phyloP scores from a whole-genome alignment of 2,329 filamentous ascomycete species.

The Scopulariopsis brevicaulis region DNA sequence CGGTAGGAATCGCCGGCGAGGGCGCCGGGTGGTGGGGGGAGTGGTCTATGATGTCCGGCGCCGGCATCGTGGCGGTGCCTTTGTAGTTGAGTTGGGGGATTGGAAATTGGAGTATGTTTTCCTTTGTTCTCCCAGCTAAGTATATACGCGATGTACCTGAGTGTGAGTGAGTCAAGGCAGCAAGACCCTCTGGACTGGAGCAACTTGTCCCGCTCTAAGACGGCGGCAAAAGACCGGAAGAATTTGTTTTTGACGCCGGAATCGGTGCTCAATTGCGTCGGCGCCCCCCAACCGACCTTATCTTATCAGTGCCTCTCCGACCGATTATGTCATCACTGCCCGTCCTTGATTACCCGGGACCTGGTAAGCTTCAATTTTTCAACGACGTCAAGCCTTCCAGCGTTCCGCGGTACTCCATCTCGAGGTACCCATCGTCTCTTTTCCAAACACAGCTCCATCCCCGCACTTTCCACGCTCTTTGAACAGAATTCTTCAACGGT shows the following conservation, averaged over 20 bases:
- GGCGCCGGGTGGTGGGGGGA: slow-evolving; percentile 77
- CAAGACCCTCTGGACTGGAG: background rate
- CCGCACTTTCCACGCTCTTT: background rate
- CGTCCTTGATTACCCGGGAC: background rate
- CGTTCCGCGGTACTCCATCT: background rate
- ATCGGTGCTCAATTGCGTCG: background rate
- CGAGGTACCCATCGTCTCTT: background rate
- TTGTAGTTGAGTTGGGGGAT: background rate
- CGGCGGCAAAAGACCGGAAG: background rate
- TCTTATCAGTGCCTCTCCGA: background rate
- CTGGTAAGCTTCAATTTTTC: background rate
- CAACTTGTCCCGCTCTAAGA: background rate
- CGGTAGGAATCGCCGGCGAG: slow-evolving; percentile 60
- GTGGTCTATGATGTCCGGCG: slow-evolving; percentile 54
- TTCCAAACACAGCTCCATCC: background rate
- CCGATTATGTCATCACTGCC: background rate
- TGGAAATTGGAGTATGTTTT: background rate
- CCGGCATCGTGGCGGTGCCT: slow-evolving; percentile 29
- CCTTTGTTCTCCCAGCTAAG: background rate
- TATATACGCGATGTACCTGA: background rate
- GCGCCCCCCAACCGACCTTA: background rate
- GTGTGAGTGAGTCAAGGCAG: background rate
- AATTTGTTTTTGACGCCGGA: background rate
- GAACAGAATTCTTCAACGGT: background rate
- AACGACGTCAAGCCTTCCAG: background rate